phyloP scores from a whole-genome alignment of 495 filamentous ascomycete species.

The Xylaria palmicola region DNA sequence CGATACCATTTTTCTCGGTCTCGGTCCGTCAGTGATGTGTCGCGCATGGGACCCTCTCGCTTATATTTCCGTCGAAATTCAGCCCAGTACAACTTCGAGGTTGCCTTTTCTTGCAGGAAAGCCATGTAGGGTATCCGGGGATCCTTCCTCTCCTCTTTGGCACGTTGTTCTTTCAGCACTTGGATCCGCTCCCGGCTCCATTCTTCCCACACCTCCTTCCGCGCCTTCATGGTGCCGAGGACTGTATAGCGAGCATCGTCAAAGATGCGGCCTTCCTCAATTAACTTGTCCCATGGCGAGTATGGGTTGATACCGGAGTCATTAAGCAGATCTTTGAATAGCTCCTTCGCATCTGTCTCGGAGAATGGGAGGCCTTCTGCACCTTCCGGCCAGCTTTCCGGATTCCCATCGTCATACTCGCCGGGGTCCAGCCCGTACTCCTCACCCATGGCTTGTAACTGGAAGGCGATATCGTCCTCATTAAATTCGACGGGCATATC shows the following conservation, averaged over 20 bases:
- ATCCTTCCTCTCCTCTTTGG: slow-evolving; percentile 77
- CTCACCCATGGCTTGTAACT: slow-evolving; percentile 82
- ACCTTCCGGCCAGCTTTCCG: slow-evolving; percentile 68
- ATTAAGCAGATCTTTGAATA: slow-evolving; percentile 84
- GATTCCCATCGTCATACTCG: slow-evolving; percentile 67
- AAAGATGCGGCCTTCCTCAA: slow-evolving; percentile 78
- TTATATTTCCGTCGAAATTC: slow-evolving; percentile 92
- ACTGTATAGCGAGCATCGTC: slow-evolving; percentile 85
- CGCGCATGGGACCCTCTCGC: slow-evolving; percentile 77
- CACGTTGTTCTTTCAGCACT: slow-evolving; percentile 66
- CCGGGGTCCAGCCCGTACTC: slow-evolving; percentile 61
- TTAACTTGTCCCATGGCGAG: slow-evolving; percentile 83
- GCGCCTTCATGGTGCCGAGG: slow-evolving; percentile 72
- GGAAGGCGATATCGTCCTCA: slow-evolving; percentile 92
- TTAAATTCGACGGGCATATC: slow-evolving; percentile 78
- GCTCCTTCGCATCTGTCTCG: slow-evolving; percentile 63
- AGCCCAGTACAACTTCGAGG: slow-evolving; percentile 90
- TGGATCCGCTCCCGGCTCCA: slow-evolving; percentile 78
- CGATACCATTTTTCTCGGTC: slow-evolving; percentile 90
- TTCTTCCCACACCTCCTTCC: slow-evolving; percentile 76
- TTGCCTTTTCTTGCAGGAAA: slow-evolving; percentile 78
- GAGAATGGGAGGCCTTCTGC: slow-evolving; percentile 66
- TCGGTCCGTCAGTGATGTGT: slow-evolving; percentile 72
- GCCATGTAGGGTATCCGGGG: slow-evolving; percentile 80
- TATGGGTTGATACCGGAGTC: slow-evolving; percentile 84